These are phyloP conservation scores for Pelargonium fulgidum DNA, from an alignment of 441 rosid species.

Conservation along the genomic window DNA sequence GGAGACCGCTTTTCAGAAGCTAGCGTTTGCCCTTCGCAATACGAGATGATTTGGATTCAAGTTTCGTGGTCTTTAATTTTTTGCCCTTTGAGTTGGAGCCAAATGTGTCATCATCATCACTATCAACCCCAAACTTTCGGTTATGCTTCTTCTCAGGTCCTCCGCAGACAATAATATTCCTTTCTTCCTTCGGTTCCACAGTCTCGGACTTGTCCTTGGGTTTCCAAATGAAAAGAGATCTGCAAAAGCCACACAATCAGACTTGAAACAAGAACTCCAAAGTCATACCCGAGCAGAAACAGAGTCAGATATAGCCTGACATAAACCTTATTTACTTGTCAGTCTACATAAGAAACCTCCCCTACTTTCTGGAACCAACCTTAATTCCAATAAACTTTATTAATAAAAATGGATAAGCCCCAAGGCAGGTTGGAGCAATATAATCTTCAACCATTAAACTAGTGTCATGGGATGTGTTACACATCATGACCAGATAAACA, in stretches of 20 bases:
- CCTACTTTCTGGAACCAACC: too few relatives aligned
- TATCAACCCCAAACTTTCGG: constrained; percentile 35
- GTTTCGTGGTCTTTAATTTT: constrained; percentile 33
- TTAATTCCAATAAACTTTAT: too few relatives aligned
- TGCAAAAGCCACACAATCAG: constrained; percentile 20
- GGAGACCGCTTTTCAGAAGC: too few relatives aligned
- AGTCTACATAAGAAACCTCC: too few relatives aligned
- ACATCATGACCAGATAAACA: too few relatives aligned
- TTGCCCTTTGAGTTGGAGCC: constrained; percentile 41
- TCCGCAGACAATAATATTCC: constrained; percentile 49
- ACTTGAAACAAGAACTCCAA: too few relatives aligned
- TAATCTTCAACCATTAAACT: background rate
- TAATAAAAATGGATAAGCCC: too few relatives aligned
- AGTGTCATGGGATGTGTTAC: too few relatives aligned
- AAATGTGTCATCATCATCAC: constrained; percentile 41
- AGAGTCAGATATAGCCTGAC: too few relatives aligned
- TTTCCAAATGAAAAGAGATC: constrained; percentile 90
- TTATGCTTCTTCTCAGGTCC: constrained; percentile 41
- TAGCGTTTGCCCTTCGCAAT: constrained; percentile 30
- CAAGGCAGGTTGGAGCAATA: background rate
- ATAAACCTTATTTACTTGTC: background rate
- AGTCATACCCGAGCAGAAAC: too few relatives aligned
- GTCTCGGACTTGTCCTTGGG: constrained; percentile 50
- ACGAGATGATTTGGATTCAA: constrained; percentile 23
- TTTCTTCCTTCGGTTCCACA: constrained; percentile 45